These are phyloP conservation scores for Rhodomyrtus tomentosa DNA, from an alignment of 345 rosid species.

Conservation along the genomic window DNA sequence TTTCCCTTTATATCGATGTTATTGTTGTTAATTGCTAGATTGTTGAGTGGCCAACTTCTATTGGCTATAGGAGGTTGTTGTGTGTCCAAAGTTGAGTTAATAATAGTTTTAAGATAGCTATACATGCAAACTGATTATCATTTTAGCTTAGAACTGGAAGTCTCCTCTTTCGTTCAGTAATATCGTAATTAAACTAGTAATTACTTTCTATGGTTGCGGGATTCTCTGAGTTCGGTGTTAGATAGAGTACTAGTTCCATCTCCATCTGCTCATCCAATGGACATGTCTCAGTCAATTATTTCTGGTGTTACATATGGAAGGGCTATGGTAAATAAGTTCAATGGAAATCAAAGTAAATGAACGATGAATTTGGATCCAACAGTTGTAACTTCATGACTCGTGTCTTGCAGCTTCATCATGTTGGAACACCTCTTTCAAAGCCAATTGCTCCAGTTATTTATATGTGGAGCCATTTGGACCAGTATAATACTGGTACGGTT, in stretches of 20 bases:
- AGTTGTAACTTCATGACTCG: background rate
- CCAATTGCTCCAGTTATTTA: constrained; percentile 65
- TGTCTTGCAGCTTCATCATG: constrained; percentile 61
- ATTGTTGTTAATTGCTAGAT: background rate
- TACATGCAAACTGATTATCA: background rate
- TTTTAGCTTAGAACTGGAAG: background rate
- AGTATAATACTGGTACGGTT: constrained; percentile 12
- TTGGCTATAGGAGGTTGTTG: background rate
- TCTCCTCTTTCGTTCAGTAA: background rate
- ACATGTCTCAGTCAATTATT: constrained; percentile 27
- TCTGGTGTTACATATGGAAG: constrained; percentile 49
- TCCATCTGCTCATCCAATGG: constrained; percentile 26
- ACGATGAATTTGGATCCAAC: background rate
- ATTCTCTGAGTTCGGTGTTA: constrained; percentile 42
- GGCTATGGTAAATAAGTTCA: constrained; percentile 48
- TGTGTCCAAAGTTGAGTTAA: background rate
- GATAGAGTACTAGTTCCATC: constrained; percentile 47
- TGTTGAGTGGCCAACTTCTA: background rate
- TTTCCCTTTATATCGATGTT: background rate
- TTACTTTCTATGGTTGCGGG: constrained; percentile 22
- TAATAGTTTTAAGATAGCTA: background rate
- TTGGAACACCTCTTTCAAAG: constrained; percentile 35
- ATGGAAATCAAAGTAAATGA: background rate
- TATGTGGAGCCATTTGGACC: constrained; percentile 54
- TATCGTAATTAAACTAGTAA: background rate